Evolutionary conservation across 805 yeast genomes (phyloP), one percentile per base, ranked within the genome.

Genomic region (Pichia ethanolica): DNA sequence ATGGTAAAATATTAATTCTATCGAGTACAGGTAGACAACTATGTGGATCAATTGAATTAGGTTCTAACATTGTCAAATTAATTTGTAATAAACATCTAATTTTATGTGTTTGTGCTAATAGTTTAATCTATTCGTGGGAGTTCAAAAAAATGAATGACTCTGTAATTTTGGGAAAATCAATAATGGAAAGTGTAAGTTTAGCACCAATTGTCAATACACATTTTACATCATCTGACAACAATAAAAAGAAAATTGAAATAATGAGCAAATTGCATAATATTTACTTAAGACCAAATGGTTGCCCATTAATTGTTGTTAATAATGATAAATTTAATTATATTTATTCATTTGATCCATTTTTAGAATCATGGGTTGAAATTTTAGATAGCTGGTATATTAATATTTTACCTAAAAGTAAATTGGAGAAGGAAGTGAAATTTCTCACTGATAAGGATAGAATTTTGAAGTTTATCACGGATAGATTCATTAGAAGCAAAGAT

Each of bases 91-190:
- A 63, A 1, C 60, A 64, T 2, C 60, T 56, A 41, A 53, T 80
- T 6, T 53, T 76, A 59, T 68, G 75, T 0, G 56, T 82, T 14
- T 77, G 85, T 0, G 71, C 71, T 39, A 65, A 68, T n/a, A 83
- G 82, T 5, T 60, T 76, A 42, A 46, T 81, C 1, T 73, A 73
- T 58, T 64, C 71, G 2, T 82, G 83, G 82, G 66, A 75, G n/a
- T 44, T 51, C 9, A 39, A 28, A n/a, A 39, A 42, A 27, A 27
- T 26, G 6, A 35, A 33, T 7, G 45, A 48, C 36, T 37, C 39
- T 14, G 54, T 53, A 7, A 52, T 55, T 6, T 7, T 36, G 2
- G 50, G 53, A 5, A 58, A 71, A 30, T 67, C 65, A 2, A 46
- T 75, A 0, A 51, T 77, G 35, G 62, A 62, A 34, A 74, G 73